Evolutionary conservation across 306 rosid species (phyloP), one percentile per base, ranked within the genome.

Genomic region (Medicago lupulina): DNA sequence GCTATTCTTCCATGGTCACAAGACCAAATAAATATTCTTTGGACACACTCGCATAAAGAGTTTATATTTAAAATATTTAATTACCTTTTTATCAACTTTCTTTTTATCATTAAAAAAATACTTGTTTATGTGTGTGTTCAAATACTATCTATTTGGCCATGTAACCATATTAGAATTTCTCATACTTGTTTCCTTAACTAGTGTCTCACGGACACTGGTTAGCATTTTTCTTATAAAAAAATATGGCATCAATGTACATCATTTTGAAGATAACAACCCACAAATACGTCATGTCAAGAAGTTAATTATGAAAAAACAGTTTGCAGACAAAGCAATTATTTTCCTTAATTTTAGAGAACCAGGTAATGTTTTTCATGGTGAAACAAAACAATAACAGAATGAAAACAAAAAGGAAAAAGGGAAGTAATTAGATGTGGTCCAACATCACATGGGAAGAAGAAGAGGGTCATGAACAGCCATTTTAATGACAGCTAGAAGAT

Each of bases 401-500:
- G 38, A 36, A 53, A 17, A 43, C 50, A 67, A 69, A 74, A 28
- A 23, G 28, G 28, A 23, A 28, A 81, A 53, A 7, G 15, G 13
- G 76, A 71, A 57, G 50, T 46, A 38, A 53, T 3, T 70, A 59
- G 67, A 13, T 58, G 93, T 92, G 96, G 93, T 81, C 97, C 96
- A 80, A 57, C n/a, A 66, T 85, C 88, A 90, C 89, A 61, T 90
- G 93, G 89, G 84, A 61, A 79, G 88, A 72, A 74, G 57, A 11
- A 6, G 38, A 11, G 19, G 31, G 83, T 19, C 73, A 83, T 10
- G 76, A 81, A 62, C 76, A 76, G 81, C 86, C 85, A 83, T 77
- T 57, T 82, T 75, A 57, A 80, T 82, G 87, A 86, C 96, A 86
- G 96, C 94, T 80, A 86, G 81, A 83, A 70, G 74, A 64, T 43